Base-by-base conservation (phyloP, 345 rosid genomes). In the Pugionium dolabratum region DNA sequence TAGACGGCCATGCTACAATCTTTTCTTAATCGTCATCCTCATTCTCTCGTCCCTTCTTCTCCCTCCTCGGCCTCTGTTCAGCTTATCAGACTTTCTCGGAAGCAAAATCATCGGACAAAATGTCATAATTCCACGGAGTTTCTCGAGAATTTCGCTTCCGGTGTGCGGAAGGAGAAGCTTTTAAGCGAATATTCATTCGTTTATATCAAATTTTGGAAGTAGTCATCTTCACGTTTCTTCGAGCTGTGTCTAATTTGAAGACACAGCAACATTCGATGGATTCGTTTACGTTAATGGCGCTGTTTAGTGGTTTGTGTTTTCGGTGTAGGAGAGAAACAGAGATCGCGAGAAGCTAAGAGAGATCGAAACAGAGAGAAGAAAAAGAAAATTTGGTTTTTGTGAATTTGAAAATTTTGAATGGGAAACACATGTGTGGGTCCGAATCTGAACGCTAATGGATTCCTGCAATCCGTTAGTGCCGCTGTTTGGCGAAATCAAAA, bases 401-500 rank as follows among this genome's bases (percentile, higher is more conserved):
- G 31, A 50, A 6, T 36, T 70, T 5, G 45, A 26, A 44, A 29
- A 30, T 68, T n/a, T 40, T 58, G 75, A 88, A 93, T 93, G 97
- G 99, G 97, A 77, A 93, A 93, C 74, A 74, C 86, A 64, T 90
- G 97, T 62, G 83, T 81, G 27, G 98, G 97, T n/a, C 98, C 96
- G 68, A 90, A 74, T 70, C 79, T 81, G 25, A 80, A 79, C 26
- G 47, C 74, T 59, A 82, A 74, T 62, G 98, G 95, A 71, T 93
- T 93, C 76, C 55, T 93, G 1, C 84, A 85, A 73, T 82, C 88
- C 55, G 95, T 93, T 66, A 82, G 84, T 41, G 95, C 86, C 3
- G 96, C 92, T 4, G 84, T 93, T 26, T 90, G 92, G 90, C 76
- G 87, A 4, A 79, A 73, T 54, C 68, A 84, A 5, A 66, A 74